These are phyloP conservation scores for Solanum chacoense DNA, from an alignment of 305 asterid genomes.

Conservation along the genomic window DNA sequence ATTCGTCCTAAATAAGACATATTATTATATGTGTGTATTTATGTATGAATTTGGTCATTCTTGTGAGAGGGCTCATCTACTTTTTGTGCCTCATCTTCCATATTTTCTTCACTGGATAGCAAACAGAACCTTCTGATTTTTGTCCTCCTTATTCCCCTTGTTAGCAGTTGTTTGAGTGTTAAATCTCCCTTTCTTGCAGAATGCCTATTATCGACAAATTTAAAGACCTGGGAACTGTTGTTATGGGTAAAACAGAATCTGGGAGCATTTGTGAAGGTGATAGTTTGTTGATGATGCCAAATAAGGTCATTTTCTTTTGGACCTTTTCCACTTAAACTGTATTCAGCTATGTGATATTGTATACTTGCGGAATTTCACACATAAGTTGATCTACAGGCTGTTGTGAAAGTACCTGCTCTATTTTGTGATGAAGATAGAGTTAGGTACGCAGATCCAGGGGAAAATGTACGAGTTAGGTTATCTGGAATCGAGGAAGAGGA, in stretches of 20 bases:
- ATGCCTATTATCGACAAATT: constrained; percentile 86
- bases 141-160: not conserved
- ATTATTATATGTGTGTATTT: not conserved
- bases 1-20: not conserved
- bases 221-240: constrained; percentile 95
- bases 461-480: constrained; percentile 82
- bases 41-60: not conserved
- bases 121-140: not conserved
- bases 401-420: constrained; percentile 69
- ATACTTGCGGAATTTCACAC: not conserved
- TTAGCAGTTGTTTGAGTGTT: not conserved
- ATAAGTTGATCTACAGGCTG: constrained; percentile 33
- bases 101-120: not conserved
- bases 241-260: constrained; percentile 96
- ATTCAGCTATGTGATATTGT: not conserved
- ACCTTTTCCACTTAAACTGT: not conserved
- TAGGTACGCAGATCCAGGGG: constrained; percentile 81
- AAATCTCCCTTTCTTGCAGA: constrained; percentile 21
- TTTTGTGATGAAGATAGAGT: constrained; percentile 71
- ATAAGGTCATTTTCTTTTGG: constrained; percentile 45
- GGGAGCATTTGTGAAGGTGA: constrained; percentile 89
- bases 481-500: constrained; percentile 94
- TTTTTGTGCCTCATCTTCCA: not conserved
- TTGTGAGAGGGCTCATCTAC: not conserved
- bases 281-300: constrained; percentile 80